phyloP scores from a whole-genome alignment of 345 rosid genomes.

The Citrus inodora region DNA sequence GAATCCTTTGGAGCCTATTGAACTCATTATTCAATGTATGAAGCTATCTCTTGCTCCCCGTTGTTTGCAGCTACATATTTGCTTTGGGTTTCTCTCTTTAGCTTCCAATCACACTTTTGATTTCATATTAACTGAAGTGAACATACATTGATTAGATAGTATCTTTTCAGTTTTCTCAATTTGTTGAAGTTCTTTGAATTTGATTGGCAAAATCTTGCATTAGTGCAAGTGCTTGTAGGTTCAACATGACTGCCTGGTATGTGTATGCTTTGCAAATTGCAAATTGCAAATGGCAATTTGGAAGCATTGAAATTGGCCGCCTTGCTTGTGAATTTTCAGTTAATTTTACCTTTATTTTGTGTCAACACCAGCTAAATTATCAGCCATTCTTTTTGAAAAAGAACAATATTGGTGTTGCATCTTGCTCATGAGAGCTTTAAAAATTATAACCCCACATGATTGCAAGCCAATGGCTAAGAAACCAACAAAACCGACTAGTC shows the following conservation, averaged over 20 bases:
- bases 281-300: neutral
- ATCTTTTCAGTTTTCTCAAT: neutral
- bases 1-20: conserved; percentile 12
- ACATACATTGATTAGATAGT: neutral
- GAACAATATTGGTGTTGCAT: neutral
- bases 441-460: neutral
- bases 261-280: neutral
- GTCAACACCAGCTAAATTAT: neutral
- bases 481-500: neutral
- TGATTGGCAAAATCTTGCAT: neutral
- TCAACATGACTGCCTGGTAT: neutral
- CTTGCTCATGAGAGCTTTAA: neutral
- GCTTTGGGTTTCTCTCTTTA: neutral
- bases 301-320: conserved; percentile 5
- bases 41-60: neutral
- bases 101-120: neutral
- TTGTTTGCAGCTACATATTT: neutral
- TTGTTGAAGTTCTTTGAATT: neutral
- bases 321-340: neutral
- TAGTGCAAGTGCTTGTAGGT: neutral
- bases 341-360: neutral
- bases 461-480: neutral
- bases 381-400: neutral
- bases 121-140: neutral
- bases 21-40: conserved; percentile 9